phyloP scores from a whole-genome alignment of 2,329 filamentous ascomycete genomes.

The Mycosphaerella sp. region DNA sequence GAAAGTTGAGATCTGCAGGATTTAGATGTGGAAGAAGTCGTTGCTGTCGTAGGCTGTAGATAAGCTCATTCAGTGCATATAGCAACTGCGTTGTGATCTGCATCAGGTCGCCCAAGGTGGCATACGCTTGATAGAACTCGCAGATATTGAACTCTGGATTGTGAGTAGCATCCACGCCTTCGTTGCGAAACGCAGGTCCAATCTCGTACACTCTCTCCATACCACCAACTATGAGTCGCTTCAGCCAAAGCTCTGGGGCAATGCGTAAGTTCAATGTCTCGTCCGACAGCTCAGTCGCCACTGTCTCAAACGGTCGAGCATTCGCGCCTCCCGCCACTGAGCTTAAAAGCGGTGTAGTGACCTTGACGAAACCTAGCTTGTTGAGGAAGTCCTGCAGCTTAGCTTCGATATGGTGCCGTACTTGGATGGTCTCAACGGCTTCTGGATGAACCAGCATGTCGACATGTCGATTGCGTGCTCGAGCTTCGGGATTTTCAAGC shows the following conservation, averaged over 20 bases:
- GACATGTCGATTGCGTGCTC: conserved; percentile 71
- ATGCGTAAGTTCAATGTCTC: conserved; percentile 73
- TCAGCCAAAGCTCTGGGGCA: conserved; percentile 91
- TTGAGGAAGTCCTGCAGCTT: conserved; percentile 69
- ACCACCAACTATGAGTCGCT: conserved; percentile 81
- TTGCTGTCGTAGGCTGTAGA: conserved; percentile 1
- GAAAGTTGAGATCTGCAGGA: neutral
- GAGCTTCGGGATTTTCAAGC: conserved; percentile 63
- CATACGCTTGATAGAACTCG: conserved; percentile 90
- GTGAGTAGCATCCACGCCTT: conserved; percentile 77
- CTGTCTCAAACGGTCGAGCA: conserved; percentile 78
- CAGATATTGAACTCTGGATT: conserved; percentile 98
- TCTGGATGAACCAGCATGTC: conserved; percentile 73
- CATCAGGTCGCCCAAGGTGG: conserved; percentile 69
- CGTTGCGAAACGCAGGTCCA: conserved; percentile 85
- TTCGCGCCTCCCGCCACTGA: conserved; percentile 78
- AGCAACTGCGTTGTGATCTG: conserved; percentile 67
- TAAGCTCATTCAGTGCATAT: conserved; percentile 17
- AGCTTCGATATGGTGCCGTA: conserved; percentile 68
- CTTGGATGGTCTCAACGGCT: conserved; percentile 61
- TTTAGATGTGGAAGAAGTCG: neutral
- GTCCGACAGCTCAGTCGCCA: conserved; percentile 66
- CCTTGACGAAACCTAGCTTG: conserved; percentile 68
- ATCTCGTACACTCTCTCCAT: conserved; percentile 90
- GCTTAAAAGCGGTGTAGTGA: conserved; percentile 83